Conservation (phyloP, 2,329 filamentous ascomycete species). For the Nemania abortiva region DNA sequence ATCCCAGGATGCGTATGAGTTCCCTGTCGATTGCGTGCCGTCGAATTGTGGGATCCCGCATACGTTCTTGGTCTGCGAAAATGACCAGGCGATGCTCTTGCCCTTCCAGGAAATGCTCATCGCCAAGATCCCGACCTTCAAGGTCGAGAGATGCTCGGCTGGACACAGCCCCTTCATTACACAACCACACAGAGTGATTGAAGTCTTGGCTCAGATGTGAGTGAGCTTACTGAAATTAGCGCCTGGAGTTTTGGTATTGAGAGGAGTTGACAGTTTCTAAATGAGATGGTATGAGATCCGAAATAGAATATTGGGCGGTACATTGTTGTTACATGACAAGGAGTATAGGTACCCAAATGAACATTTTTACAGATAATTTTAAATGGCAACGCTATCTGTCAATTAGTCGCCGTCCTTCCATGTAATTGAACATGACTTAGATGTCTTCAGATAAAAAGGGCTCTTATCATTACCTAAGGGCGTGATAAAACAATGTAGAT, state of each 20-base stretch:
- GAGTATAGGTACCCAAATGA: not conserved
- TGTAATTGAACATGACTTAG: not conserved
- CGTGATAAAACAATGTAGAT: not conserved
- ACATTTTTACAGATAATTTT: not conserved
- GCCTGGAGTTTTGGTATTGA: not conserved
- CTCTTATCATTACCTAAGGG: not conserved
- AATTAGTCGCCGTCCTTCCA: not conserved
- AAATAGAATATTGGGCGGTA: not conserved
- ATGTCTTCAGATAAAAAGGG: not conserved
- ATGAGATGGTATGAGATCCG: not conserved
- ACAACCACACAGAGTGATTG: slow-evolving; percentile 31
- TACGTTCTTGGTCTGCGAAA: slow-evolving; percentile 34
- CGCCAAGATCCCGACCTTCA: slow-evolving; percentile 25
- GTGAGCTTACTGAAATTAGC: not conserved
- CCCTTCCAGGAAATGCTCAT: slow-evolving; percentile 34
- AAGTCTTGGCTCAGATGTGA: slow-evolving; percentile 31
- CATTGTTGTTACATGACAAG: not conserved
- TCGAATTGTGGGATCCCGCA: slow-evolving; percentile 37
- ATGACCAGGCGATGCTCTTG: slow-evolving; percentile 31
- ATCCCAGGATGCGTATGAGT: slow-evolving; percentile 31
- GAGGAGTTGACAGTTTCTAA: not conserved
- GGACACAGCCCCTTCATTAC: slow-evolving; percentile 37
- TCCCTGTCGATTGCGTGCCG: slow-evolving; percentile 27
- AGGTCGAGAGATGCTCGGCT: slow-evolving; percentile 26
- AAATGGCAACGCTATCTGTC: not conserved